Evolutionary conservation across 2,329 filamentous ascomycete genomes (phyloP).

Genomic region (Pseudopithomyces maydicus): DNA sequence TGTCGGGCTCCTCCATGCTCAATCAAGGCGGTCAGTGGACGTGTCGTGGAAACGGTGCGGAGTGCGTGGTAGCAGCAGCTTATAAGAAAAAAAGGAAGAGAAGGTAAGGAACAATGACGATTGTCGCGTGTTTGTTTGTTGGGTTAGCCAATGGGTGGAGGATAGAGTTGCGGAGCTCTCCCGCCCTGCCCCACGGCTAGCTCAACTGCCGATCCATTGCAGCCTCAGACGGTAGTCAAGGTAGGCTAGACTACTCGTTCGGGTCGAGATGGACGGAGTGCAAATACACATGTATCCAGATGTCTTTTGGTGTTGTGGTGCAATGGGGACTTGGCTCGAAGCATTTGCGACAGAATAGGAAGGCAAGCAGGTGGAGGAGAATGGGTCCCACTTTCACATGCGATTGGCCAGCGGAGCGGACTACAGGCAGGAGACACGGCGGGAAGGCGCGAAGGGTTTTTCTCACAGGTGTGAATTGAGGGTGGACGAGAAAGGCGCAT

Average conservation of each 20-base stretch:
- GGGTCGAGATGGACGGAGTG: no score
- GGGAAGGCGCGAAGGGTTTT: slow-evolving; percentile 1
- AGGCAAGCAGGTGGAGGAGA: no score
- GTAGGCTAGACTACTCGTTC: no score
- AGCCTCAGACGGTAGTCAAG: not conserved
- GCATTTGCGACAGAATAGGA: no score
- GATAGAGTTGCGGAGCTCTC: slow-evolving; percentile 16
- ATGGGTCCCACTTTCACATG: slow-evolving; percentile 9
- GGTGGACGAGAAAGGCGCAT: not conserved
- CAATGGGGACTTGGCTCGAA: no score
- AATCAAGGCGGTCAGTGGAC: not conserved
- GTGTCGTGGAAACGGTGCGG: not conserved
- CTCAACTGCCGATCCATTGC: slow-evolving; percentile 14
- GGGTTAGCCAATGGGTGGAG: not conserved
- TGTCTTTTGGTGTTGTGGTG: no score
- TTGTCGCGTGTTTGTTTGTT: not conserved
- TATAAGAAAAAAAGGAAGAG: no score
- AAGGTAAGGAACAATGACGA: no score
- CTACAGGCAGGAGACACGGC: not conserved
- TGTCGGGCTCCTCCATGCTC: slow-evolving; percentile 16
- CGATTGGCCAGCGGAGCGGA: not conserved
- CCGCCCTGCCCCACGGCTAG: slow-evolving; percentile 24
- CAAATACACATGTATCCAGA: no score
- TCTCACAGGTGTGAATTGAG: not conserved
- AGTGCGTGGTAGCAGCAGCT: not conserved